A percentile compares a stretch with the other conserved stretches of the same genome.
phyloP scores from a whole-genome alignment of 768 basidiomycete genomes.

The Pleurotus platypus region DNA sequence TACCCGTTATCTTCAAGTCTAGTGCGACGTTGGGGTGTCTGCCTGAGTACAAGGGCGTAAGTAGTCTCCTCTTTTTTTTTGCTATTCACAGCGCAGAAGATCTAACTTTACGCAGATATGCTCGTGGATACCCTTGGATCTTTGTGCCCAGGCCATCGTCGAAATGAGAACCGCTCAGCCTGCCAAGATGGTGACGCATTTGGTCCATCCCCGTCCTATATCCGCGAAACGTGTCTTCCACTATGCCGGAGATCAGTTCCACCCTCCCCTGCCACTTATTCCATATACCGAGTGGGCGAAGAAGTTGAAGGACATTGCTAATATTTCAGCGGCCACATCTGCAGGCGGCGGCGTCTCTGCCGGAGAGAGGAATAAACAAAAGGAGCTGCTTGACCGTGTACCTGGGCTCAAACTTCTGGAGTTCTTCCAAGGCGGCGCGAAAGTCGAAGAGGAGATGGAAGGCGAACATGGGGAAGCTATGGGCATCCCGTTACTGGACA shows the following conservation, averaged over 20 bases:
- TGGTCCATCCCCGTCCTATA: conserved; percentile 17
- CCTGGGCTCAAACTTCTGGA: conserved; percentile 13
- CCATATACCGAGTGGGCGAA: conserved; percentile 18
- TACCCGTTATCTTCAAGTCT: conserved; percentile 34
- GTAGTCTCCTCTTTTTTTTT: no score
- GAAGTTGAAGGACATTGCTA: conserved; percentile 9
- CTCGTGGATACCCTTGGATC: conserved; percentile 21
- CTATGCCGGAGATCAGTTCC: conserved; percentile 11
- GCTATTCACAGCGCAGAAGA: no score
- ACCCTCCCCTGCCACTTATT: conserved; percentile 12
- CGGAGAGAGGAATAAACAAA: not conserved
- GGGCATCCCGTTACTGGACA: conserved; percentile 10
- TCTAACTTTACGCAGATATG: conserved; percentile 1
- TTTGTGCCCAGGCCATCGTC: conserved; percentile 16
- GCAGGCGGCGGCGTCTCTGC: not conserved
- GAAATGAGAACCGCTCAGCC: conserved; percentile 12
- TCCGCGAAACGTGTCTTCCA: conserved; percentile 11
- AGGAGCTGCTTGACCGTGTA: not conserved
- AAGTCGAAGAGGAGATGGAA: not conserved
- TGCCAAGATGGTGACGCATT: conserved; percentile 9
- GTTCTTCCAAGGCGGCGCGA: conserved; percentile 9
- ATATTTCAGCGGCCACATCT: not conserved
- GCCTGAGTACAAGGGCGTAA: conserved; percentile 25
- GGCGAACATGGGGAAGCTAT: conserved; percentile 9
- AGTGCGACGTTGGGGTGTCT: conserved; percentile 24